Evolutionary conservation across 208 protist species (phyloP).

Genomic region (Trypanosoma melophagium): DNA sequence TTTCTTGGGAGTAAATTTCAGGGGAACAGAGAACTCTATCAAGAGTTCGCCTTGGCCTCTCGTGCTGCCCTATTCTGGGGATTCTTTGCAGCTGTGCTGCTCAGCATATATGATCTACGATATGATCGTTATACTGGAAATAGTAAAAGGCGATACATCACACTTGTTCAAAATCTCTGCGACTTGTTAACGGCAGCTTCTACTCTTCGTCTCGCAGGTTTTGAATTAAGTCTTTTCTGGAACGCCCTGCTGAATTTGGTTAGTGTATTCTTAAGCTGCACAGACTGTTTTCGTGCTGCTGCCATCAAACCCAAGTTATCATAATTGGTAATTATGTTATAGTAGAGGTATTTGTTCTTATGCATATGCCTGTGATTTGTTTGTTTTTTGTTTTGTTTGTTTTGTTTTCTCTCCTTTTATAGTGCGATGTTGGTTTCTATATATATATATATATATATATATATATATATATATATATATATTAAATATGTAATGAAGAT

Average conservation of each 20-base stretch:
- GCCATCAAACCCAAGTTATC: neutral
- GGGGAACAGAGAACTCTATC: conserved; percentile 24
- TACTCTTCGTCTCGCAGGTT: neutral
- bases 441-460: too few species aligned
- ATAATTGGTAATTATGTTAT: too few species aligned
- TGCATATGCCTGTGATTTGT: too few species aligned
- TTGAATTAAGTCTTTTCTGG: conserved; percentile 23
- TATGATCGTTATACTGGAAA: conserved; percentile 36
- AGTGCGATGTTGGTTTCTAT: too few species aligned
- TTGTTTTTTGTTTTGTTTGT: too few species aligned
- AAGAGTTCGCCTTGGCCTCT: conserved; percentile 38
- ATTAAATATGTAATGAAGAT: too few species aligned
- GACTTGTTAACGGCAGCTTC: conserved; percentile 60
- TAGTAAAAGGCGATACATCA: conserved; percentile 36
- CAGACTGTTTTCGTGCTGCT: conserved; percentile 11
- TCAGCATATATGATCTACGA: conserved; percentile 64
- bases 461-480: too few species aligned
- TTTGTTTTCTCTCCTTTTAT: too few species aligned
- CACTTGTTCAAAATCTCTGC: conserved; percentile 63
- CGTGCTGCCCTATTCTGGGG: conserved; percentile 65
- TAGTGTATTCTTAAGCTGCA: conserved; percentile 61
- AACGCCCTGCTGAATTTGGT: conserved; percentile 54
- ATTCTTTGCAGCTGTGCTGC: conserved; percentile 56
- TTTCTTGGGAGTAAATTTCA: conserved; percentile 57
- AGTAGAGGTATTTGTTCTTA: too few species aligned